Percentiles rank a stretch among this genome's conserved stretches.
phyloP scores from a whole-genome alignment of 1,139 yeast species.

The Protomyces gravidus region DNA sequence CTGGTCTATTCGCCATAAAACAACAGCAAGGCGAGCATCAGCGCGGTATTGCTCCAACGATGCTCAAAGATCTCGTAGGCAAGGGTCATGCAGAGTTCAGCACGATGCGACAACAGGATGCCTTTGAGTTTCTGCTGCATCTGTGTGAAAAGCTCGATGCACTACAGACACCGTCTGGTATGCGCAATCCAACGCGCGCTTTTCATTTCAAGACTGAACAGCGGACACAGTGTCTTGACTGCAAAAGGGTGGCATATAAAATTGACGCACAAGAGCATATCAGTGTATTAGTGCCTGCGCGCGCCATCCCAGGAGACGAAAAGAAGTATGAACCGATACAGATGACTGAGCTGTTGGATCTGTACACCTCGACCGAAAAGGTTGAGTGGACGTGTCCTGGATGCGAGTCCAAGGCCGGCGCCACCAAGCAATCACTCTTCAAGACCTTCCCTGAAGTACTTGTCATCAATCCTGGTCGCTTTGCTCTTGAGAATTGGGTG shows the following conservation, averaged over 20 bases:
- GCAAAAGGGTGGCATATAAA: constrained; percentile 58
- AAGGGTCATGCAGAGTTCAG: constrained; percentile 74
- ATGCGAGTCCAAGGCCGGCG: constrained; percentile 45
- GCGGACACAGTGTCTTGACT: constrained; percentile 59
- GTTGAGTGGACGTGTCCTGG: constrained; percentile 66
- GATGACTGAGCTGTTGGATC: constrained; percentile 53
- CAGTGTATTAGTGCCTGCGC: constrained; percentile 56
- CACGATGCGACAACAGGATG: constrained; percentile 89
- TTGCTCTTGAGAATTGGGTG: constrained; percentile 81
- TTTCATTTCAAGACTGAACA: constrained; percentile 65
- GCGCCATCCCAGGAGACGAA: constrained; percentile 33
- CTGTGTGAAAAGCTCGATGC: constrained; percentile 50
- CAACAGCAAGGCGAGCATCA: constrained; percentile 48
- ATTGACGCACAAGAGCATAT: constrained; percentile 63
- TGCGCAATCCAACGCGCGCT: constrained; percentile 49
- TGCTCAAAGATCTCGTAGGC: constrained; percentile 73
- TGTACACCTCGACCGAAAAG: constrained; percentile 49
- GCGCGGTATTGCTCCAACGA: constrained; percentile 68
- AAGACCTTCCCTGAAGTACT: constrained; percentile 66
- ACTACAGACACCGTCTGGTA: constrained; percentile 22
- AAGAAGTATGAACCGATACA: constrained; percentile 48
- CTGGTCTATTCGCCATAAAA: constrained; percentile 64
- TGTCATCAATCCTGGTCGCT: constrained; percentile 70
- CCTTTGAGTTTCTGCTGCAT: constrained; percentile 78
- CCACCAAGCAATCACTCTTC: constrained; percentile 41